phyloP scores from a whole-genome alignment of 1,284 basidiomycete genomes.

The Fomitopsis schrenkii region DNA sequence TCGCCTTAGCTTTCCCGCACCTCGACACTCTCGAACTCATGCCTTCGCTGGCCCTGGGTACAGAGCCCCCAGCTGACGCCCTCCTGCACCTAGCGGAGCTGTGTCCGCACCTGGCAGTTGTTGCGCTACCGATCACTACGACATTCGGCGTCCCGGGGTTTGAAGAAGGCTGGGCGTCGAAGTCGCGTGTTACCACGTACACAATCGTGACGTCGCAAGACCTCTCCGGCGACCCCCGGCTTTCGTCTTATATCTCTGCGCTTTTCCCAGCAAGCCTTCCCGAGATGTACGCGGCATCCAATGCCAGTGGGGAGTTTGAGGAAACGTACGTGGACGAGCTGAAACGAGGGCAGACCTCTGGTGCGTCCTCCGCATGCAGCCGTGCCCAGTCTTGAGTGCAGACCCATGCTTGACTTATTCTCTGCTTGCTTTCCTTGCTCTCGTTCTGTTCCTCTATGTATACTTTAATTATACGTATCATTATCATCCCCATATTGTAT shows the following conservation, averaged over 20 bases:
- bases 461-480: background rate
- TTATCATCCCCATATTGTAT: background rate
- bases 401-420: background rate
- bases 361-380: background rate
- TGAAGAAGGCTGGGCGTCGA: background rate
- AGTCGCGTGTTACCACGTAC: background rate
- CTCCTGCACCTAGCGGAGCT: background rate
- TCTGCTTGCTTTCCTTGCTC: background rate
- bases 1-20: background rate
- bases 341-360: background rate
- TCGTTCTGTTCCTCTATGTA: background rate
- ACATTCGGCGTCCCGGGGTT: background rate
- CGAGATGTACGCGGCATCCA: background rate
- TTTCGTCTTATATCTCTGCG: background rate
- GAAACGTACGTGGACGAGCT: background rate
- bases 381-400: background rate
- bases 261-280: background rate
- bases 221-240: background rate
- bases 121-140: background rate
- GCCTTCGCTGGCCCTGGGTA: background rate
- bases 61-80: background rate
- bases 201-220: background rate
- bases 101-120: background rate
- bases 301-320: background rate
- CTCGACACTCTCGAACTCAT: background rate